Conservation (phyloP, 768 basidiomycete genomes). For the Boletellus ananiceps region DNA sequence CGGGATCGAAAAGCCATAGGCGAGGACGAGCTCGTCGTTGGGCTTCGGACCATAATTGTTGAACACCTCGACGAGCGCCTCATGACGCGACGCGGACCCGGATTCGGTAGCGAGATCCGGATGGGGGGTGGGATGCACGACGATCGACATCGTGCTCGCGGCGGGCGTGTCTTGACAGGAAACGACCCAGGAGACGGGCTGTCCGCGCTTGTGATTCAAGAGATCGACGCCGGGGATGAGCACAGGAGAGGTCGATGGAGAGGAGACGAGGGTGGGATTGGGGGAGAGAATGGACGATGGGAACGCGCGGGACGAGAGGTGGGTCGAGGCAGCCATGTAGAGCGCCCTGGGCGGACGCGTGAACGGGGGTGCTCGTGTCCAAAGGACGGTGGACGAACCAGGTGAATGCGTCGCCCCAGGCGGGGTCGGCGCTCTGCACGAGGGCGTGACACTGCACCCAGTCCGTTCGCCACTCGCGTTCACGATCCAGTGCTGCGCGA, state of each 20-base stretch:
- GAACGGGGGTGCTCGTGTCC: conserved; percentile 19
- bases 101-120: neutral
- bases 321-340: conserved; percentile 69
- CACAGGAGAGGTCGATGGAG: conserved; percentile 60
- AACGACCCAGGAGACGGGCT: conserved; percentile 81
- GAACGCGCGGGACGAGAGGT: conserved; percentile 86
- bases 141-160: conserved; percentile 47
- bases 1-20: conserved; percentile 83
- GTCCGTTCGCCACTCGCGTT: conserved; percentile 57
- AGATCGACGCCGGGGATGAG: conserved; percentile 85
- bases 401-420: conserved; percentile 51
- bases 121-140: conserved; percentile 42
- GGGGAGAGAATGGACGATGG: conserved; percentile 75
- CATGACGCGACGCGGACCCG: neutral
- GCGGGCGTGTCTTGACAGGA: conserved; percentile 33
- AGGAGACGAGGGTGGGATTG: conserved; percentile 46
- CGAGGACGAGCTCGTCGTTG: conserved; percentile 84
- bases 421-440: conserved; percentile 32
- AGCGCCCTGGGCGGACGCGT: conserved; percentile 48
- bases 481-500: conserved; percentile 68
- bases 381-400: conserved; percentile 48
- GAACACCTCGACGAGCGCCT: conserved; percentile 46
- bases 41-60: conserved; percentile 94
- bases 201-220: conserved; percentile 77
- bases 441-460: conserved; percentile 51